A percentile compares a stretch with the other conserved stretches of the same genome.
phyloP scores from a whole-genome alignment of 169 alveolate genomes.

The Eimeria tenella region DNA sequence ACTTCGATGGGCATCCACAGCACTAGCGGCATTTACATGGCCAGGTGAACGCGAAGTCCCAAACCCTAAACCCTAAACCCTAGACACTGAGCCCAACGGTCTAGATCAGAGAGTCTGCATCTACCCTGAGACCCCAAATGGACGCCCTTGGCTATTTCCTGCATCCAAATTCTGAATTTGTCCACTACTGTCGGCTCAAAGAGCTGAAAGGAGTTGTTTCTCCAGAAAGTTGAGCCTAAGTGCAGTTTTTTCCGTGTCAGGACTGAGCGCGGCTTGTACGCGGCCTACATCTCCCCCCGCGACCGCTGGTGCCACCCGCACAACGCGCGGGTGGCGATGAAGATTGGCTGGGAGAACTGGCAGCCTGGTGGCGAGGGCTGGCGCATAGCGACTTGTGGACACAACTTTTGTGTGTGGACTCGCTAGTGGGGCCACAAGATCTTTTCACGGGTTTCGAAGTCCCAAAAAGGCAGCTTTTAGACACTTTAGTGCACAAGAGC shows the following conservation, averaged over 20 bases:
- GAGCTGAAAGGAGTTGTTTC: neutral
- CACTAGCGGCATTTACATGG: slow-evolving; percentile 70
- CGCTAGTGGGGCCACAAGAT: neutral
- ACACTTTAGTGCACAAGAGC: too few species aligned
- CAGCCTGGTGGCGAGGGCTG: neutral
- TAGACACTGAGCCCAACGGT: neutral
- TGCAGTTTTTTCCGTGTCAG: neutral
- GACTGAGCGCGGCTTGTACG: slow-evolving; percentile 55
- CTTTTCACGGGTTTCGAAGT: neutral
- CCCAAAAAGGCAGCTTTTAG: neutral
- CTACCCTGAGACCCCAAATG: neutral
- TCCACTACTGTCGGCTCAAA: neutral
- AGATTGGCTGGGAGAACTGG: slow-evolving; percentile 53
- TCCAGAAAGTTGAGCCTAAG: too few species aligned
- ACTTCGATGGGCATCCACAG: slow-evolving; percentile 28
- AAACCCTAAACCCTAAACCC: neutral
- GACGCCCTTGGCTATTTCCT: neutral
- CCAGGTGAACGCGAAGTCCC: neutral
- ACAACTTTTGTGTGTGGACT: slow-evolving; percentile 53
- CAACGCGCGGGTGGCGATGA: slow-evolving; percentile 35
- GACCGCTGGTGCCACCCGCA: slow-evolving; percentile 37
- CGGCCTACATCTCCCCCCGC: slow-evolving; percentile 41
- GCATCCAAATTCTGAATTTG: neutral
- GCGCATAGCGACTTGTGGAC: slow-evolving; percentile 52
- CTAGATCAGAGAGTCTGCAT: neutral